Percentiles rank a stretch among this genome's conserved stretches.
These are phyloP conservation scores for Novymonas esmeraldas DNA, from an alignment of 208 protist species.

Conservation along the genomic window DNA sequence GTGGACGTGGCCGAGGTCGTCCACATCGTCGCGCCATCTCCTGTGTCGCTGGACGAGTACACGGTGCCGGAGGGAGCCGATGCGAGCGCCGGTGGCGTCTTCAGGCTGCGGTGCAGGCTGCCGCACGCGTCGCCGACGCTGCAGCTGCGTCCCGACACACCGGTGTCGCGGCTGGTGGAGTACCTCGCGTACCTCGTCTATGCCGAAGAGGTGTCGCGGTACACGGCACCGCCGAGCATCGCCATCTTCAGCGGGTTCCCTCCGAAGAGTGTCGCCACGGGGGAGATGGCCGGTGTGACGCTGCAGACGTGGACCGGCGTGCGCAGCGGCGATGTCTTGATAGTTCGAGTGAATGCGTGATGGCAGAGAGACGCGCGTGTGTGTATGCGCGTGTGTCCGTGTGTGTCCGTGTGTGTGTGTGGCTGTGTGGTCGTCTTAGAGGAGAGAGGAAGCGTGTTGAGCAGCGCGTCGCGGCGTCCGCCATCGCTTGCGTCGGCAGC, in stretches of 20 bases:
- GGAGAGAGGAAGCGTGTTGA: too few species aligned
- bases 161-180: conserved; percentile 46
- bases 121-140: conserved; percentile 52
- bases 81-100: conserved; percentile 16
- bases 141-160: conserved; percentile 55
- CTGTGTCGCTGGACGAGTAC: conserved; percentile 16
- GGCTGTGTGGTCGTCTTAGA: neutral
- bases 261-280: conserved; percentile 42
- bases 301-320: conserved; percentile 45
- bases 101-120: conserved; percentile 68
- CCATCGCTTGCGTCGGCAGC: too few species aligned
- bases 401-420: neutral
- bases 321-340: conserved; percentile 66
- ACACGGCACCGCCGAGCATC: conserved; percentile 37
- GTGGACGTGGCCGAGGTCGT: conserved; percentile 8
- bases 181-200: conserved; percentile 73
- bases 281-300: conserved; percentile 25
- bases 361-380: too few species aligned
- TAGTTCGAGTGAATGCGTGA: conserved; percentile 48
- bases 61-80: conserved; percentile 10
- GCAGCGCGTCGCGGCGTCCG: too few species aligned
- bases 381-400: neutral
- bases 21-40: conserved; percentile 9
- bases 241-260: conserved; percentile 54
- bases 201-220: conserved; percentile 40